Evolutionary conservation across 768 basidiomycete species (phyloP), one percentile per base, ranked within the genome.

Genomic region (Hericium rajendrae): DNA sequence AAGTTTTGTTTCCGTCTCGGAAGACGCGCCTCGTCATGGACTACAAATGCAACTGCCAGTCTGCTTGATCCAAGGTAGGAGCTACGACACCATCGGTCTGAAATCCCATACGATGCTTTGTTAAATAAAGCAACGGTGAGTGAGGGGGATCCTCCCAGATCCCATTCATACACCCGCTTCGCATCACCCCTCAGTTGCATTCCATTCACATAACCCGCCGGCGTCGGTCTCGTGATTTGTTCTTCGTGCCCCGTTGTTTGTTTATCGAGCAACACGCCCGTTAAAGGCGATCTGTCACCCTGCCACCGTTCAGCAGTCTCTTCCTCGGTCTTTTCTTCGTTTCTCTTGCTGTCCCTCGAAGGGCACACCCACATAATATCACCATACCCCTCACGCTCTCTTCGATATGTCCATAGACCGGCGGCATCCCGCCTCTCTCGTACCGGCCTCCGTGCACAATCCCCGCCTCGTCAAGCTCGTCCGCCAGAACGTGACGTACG

Each of bases 391-490:
- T 43, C 60, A 61, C 69, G 55, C 69, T 68, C 69, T 65, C 69
- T 70, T 67, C 49, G 61, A 56, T 56, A 75, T 77, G 68, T 68
- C 70, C 67, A 51, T 56, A 54, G 70, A 73, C 63, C 72, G 70
- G 66, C 73, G 73, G 68, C 84, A 88, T 64, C 90, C 90, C 43
- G 85, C 86, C 53, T 97, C 94, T 26, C 89, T 97, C 65, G 69
- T 93, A 54, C 87, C 88, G 60, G 74, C 81, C 56, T 78, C 78
- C 59, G 70, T 77, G 64, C 95, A 97, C 76, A 84, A 91, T 73
- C 86, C 86, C 22, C 82, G 81, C 59, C 81, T 97, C 60, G 76
- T 94, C 59, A 78, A 82, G 63, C 85, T 97, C 63, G 78, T 97
- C 74, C 75, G 80, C 62, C 82, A 78, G 65, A 83, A 81, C 28